A percentile compares a stretch with the other conserved stretches of the same genome.
Evolutionary conservation across 371 early-diverging fungal species (phyloP).

Genomic region (Actinomortierella wolfii): DNA sequence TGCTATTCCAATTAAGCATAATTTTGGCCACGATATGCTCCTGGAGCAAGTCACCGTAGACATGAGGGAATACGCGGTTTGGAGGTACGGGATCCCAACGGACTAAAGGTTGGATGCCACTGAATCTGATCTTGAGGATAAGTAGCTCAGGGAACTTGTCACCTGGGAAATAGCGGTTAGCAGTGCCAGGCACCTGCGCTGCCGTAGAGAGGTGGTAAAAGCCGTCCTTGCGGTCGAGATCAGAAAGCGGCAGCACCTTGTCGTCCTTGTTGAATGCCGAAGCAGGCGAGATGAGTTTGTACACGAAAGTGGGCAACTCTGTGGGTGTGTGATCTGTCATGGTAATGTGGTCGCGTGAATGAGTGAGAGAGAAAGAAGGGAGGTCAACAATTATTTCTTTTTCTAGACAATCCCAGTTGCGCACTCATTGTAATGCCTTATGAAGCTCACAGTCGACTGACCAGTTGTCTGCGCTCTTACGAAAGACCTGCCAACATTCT

Average conservation of each 20-base stretch:
- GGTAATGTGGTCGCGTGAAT: no score
- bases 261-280: constrained; percentile 20
- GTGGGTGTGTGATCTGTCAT: no score
- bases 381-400: no score
- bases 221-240: constrained; percentile 38
- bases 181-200: constrained; percentile 37
- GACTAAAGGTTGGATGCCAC: constrained; percentile 19
- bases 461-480: no score
- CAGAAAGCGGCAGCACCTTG: constrained; percentile 25
- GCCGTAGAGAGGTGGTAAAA: constrained; percentile 43
- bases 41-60: constrained; percentile 36
- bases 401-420: no score
- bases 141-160: constrained; percentile 25
- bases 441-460: no score
- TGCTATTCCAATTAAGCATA: constrained; percentile 12
- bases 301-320: constrained; percentile 18
- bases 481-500: no score
- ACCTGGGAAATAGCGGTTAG: constrained; percentile 40
- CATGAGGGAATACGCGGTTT: constrained; percentile 41
- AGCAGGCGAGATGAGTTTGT: constrained; percentile 41
- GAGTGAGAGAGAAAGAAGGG: no score
- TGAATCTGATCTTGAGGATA: constrained; percentile 31
- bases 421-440: no score
- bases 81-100: constrained; percentile 37
- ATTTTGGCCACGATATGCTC: constrained; percentile 16